A percentile compares a stretch with the other conserved stretches of the same genome.
Conservation (phyloP, 1,139 yeast species). For the Taphrina betulina region DNA sequence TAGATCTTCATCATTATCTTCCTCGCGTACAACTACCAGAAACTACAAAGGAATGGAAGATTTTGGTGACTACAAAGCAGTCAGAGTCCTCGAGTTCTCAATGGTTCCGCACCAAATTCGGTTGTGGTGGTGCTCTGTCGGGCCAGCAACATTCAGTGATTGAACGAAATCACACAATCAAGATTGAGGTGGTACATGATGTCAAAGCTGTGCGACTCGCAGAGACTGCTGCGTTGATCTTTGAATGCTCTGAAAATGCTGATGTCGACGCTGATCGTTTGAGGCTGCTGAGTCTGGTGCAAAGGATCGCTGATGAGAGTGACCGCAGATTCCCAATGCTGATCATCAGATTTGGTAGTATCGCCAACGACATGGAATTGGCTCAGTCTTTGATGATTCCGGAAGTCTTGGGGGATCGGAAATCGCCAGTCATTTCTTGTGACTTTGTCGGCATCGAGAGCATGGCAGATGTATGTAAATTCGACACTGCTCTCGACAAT, state of each 20-base stretch:
- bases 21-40: not conserved
- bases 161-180: no score
- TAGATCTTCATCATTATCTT: not conserved
- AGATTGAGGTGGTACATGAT: no score
- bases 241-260: conserved; percentile 6
- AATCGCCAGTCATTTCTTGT: conserved; percentile 10
- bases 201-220: no score
- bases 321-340: conserved; percentile 2
- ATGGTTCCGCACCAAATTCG: conserved; percentile 20
- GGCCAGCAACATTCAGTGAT: no score
- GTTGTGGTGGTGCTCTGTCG: no score
- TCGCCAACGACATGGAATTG: not conserved
- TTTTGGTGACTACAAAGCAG: not conserved
- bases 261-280: not conserved
- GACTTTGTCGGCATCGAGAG: conserved; percentile 1
- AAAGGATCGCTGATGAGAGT: conserved; percentile 5
- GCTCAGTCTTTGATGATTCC: not conserved
- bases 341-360: conserved; percentile 1
- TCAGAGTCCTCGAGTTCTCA: not conserved
- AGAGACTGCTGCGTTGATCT: conserved; percentile 6
- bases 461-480: conserved; percentile 9
- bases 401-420: conserved; percentile 13
- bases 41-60: not conserved
- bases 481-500: not conserved
- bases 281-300: conserved; percentile 5